These are phyloP conservation scores for Pichia occidentalis DNA, from an alignment of 805 yeast genomes.

Conservation along the genomic window DNA sequence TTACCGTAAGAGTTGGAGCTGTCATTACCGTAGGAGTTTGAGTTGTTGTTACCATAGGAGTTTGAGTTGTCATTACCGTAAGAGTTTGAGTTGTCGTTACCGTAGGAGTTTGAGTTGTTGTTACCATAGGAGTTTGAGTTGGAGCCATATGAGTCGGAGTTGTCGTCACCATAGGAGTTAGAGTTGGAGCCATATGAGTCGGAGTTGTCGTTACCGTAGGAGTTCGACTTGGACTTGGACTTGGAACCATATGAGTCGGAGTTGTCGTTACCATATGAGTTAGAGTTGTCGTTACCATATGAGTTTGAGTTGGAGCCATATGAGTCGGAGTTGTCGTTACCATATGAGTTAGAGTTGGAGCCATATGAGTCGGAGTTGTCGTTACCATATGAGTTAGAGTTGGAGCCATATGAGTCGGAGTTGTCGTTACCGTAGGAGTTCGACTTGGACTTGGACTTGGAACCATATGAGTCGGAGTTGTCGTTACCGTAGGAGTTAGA, in stretches of 20 bases:
- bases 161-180: constrained; percentile 29
- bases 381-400: constrained; percentile 10
- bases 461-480: constrained; percentile 29
- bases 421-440: constrained; percentile 30
- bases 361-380: constrained; percentile 29
- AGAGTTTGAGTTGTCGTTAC: constrained; percentile 21
- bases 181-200: constrained; percentile 25
- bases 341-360: constrained; percentile 14
- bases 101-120: constrained; percentile 31
- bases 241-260: constrained; percentile 23
- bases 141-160: constrained; percentile 18
- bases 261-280: constrained; percentile 26
- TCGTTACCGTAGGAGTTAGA: constrained; percentile 28
- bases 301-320: constrained; percentile 26
- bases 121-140: constrained; percentile 30
- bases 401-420: constrained; percentile 27
- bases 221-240: constrained; percentile 21
- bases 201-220: constrained; percentile 18
- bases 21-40: constrained; percentile 29
- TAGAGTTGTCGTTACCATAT: constrained; percentile 19
- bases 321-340: constrained; percentile 17
- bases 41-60: constrained; percentile 27
- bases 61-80: constrained; percentile 27
- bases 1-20: constrained; percentile 32
- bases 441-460: constrained; percentile 23